Percentiles rank a stretch among this genome's conserved stretches.
Evolutionary conservation across 1,139 yeast species (phyloP).

Genomic region (Diutina pseudorugosa): DNA sequence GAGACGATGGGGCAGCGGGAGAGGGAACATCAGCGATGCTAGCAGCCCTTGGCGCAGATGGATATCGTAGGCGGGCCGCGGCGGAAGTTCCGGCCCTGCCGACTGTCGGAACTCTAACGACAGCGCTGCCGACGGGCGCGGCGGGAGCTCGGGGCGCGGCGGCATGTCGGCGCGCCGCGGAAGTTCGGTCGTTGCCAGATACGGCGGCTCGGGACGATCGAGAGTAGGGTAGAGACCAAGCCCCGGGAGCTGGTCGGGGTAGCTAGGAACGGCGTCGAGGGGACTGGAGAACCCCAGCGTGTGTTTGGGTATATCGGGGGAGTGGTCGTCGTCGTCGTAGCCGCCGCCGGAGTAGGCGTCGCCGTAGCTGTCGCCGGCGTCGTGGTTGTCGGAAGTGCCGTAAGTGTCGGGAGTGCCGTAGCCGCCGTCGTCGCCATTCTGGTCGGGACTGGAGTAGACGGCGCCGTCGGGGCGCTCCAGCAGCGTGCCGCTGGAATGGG

Average conservation of each 20-base stretch:
- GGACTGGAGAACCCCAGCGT: not conserved
- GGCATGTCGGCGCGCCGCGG: not conserved
- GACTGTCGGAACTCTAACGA: not conserved
- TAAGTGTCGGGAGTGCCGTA: not conserved
- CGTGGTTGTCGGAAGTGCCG: not conserved
- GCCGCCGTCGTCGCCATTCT: not conserved
- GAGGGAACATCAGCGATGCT: constrained; percentile 3
- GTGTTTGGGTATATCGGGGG: not conserved
- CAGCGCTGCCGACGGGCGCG: not conserved
- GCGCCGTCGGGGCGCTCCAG: not conserved
- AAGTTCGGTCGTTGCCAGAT: not conserved
- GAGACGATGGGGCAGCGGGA: not conserved
- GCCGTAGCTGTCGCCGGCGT: not conserved
- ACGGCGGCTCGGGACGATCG: not conserved
- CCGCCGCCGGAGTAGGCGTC: not conserved
- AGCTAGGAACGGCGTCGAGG: not conserved
- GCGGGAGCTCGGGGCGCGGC: not conserved
- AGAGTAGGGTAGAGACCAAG: not conserved
- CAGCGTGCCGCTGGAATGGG: not conserved
- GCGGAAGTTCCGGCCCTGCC: not conserved
- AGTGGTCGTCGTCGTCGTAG: not conserved
- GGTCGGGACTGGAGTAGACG: not conserved
- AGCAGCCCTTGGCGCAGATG: not conserved
- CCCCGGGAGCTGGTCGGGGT: not conserved
- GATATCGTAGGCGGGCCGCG: not conserved